Conservation (phyloP, 345 rosid genomes). For the Linum usitatissimum region DNA sequence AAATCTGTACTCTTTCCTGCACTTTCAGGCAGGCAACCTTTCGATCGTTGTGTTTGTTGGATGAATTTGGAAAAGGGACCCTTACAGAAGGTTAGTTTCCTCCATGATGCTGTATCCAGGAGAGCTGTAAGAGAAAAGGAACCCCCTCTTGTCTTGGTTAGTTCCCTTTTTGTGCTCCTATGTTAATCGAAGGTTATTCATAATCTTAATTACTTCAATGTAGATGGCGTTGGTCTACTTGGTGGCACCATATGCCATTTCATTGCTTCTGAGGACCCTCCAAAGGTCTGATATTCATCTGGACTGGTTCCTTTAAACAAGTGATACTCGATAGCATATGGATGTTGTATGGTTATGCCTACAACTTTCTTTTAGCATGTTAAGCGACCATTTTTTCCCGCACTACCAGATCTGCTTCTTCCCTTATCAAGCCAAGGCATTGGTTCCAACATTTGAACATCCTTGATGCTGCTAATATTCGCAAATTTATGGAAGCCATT, state of each 20-base stretch:
- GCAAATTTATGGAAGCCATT: not conserved
- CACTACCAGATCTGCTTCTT: not conserved
- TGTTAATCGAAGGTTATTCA: not conserved
- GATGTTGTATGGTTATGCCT: not conserved
- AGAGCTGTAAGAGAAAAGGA: not conserved
- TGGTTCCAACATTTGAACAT: no score
- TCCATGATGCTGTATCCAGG: not conserved
- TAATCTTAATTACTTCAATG: slow-evolving; percentile 5
- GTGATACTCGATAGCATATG: not conserved
- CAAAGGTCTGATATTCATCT: slow-evolving; percentile 55
- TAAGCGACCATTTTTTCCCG: not conserved
- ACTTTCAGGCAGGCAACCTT: slow-evolving; percentile 79
- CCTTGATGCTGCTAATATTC: no score
- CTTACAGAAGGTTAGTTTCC: slow-evolving; percentile 74
- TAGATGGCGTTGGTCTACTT: slow-evolving; percentile 96
- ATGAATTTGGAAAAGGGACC: slow-evolving; percentile 99
- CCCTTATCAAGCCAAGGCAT: not conserved
- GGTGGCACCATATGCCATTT: slow-evolving; percentile 85
- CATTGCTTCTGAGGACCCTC: slow-evolving; percentile 47
- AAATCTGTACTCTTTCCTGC: not conserved
- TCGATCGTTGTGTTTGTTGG: slow-evolving; percentile 75
- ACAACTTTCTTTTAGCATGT: not conserved
- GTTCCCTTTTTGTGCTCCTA: not conserved
- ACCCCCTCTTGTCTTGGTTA: not conserved
- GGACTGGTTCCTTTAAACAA: not conserved